Base-by-base conservation (phyloP, 1,284 basidiomycete genomes). In the Malassezia yamatoensis region DNA sequence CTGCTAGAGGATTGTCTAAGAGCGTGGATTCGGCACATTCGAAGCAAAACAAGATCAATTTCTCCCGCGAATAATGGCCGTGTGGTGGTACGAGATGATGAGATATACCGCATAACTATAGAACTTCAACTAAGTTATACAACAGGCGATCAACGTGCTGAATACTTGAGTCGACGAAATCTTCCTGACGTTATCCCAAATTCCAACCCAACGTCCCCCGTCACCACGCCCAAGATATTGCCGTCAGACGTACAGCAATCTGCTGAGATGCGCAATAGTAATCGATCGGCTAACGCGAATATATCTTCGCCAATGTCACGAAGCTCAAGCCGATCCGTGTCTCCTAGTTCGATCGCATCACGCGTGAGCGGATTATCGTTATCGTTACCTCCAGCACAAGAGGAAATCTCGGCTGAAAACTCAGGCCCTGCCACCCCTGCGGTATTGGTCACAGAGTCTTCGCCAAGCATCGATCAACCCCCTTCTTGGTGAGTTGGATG, bases 1-100 rank as follows among this genome's bases (percentile, higher is more conserved):
- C 35, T 58, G 10, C 39, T 58, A 21, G 48, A 51, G 36, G 50
- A 58, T 39, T 37, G 32, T 5, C 29, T 58, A 1, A 44, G 55
- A 9, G 36, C 45, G 15, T 58, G 55, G 55, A 52, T 58, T 16
- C 45, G 46, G 7, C 29, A 39, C 15, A 11, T 40, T 8, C 41
- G 41, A 7, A 13, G 21, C 13, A 41, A 13, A 20, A 3, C 41
- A n/a, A 38, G 49, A 5, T 9, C 39, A 18, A 24, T 13, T 11
- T 29, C 49, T 3, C 38, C 21, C 2, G 21, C 12, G 1, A 20
- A 33, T 10, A 16, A 12, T 13, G 20, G 20, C 15, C 21, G 49
- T 16, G 21, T 41, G 13, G 18, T 45, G 3, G 54, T 37, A n/a
- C 15, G 5, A 16, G 18, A 52, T 24, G 34, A 12, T 1, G 55